A percentile compares a stretch with the other conserved stretches of the same genome.
Conservation (phyloP, 2,329 filamentous ascomycete species). For the Diaporthe destruens region DNA sequence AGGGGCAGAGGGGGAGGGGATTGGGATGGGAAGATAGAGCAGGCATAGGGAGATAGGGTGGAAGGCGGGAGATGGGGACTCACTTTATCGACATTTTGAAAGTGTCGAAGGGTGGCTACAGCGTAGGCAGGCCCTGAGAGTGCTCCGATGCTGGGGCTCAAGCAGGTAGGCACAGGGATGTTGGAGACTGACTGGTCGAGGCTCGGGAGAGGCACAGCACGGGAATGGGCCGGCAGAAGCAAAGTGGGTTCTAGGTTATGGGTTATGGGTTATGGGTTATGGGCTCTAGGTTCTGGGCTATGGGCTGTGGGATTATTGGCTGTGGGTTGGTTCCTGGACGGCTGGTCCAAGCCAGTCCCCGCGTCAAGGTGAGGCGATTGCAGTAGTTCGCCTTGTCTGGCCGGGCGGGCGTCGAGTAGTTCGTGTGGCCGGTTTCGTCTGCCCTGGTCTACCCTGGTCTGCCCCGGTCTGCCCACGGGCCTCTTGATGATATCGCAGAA, state of each 20-base stretch:
- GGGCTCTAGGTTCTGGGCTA: slow-evolving; percentile 2
- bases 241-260: slow-evolving; percentile 31
- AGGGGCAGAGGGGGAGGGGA: slow-evolving; percentile 24
- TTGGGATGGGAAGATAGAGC: slow-evolving; percentile 27
- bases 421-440: not conserved
- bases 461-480: slow-evolving; percentile 11
- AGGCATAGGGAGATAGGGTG: slow-evolving; percentile 31
- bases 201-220: slow-evolving; percentile 17
- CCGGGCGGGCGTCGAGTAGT: slow-evolving; percentile 14
- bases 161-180: slow-evolving; percentile 27
- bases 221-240: slow-evolving; percentile 28
- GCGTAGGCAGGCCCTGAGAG: slow-evolving; percentile 30
- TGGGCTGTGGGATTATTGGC: not conserved
- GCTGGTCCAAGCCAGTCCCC: slow-evolving; percentile 21
- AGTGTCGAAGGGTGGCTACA: slow-evolving; percentile 48
- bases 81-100: slow-evolving; percentile 68
- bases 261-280: not conserved
- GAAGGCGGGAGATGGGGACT: slow-evolving; percentile 49
- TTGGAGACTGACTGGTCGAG: slow-evolving; percentile 26
- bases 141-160: slow-evolving; percentile 32
- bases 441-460: not conserved
- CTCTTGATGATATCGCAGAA: slow-evolving; percentile 5
- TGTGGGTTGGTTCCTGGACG: slow-evolving; percentile 16
- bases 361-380: slow-evolving; percentile 33
- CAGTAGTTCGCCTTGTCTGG: slow-evolving; percentile 33